Evolutionary conservation across 2,329 filamentous ascomycete species (phyloP).

Genomic region (Fusarium virguliforme): DNA sequence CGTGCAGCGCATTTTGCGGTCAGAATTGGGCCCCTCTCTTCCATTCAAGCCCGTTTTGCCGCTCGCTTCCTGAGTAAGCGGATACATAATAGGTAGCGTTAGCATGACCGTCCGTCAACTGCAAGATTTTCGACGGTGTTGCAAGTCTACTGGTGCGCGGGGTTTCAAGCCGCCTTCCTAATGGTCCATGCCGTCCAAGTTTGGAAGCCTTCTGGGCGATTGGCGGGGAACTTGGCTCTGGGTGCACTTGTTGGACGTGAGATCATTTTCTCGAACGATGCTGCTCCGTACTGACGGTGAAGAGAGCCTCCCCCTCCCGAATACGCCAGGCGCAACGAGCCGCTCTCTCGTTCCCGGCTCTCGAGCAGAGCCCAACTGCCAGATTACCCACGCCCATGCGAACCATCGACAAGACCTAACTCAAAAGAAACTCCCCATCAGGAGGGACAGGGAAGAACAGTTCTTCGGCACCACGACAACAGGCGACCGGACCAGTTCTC

Average conservation of each 20-base stretch:
- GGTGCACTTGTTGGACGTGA: conserved; percentile 23
- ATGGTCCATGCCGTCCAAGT: conserved; percentile 16
- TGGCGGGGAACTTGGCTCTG: conserved; percentile 28
- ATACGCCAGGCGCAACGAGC: conserved; percentile 19
- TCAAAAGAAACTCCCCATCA: conserved; percentile 9
- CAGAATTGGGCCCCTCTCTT: conserved; percentile 18
- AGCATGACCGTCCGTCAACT: conserved; percentile 7
- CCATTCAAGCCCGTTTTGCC: neutral
- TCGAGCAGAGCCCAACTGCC: neutral
- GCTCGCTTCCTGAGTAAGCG: conserved; percentile 17
- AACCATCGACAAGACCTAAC: conserved; percentile 9
- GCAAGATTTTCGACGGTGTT: conserved; percentile 15
- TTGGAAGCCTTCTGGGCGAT: conserved; percentile 17
- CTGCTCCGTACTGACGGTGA: conserved; percentile 13
- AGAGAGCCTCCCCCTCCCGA: conserved; percentile 14
- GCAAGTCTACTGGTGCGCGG: conserved; percentile 23
- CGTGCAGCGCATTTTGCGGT: conserved; percentile 29
- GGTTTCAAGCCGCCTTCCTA: conserved; percentile 20
- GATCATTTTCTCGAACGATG: conserved; percentile 41
- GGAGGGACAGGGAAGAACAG: neutral
- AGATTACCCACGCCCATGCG: neutral
- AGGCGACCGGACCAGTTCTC: conserved; percentile 19
- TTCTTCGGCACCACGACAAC: conserved; percentile 15
- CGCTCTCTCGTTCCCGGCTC: neutral
- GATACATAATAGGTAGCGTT: conserved; percentile 13